Percentiles rank a stretch among this genome's conserved stretches.
Evolutionary conservation across 768 basidiomycete species (phyloP).

Genomic region (Trametes elegans): DNA sequence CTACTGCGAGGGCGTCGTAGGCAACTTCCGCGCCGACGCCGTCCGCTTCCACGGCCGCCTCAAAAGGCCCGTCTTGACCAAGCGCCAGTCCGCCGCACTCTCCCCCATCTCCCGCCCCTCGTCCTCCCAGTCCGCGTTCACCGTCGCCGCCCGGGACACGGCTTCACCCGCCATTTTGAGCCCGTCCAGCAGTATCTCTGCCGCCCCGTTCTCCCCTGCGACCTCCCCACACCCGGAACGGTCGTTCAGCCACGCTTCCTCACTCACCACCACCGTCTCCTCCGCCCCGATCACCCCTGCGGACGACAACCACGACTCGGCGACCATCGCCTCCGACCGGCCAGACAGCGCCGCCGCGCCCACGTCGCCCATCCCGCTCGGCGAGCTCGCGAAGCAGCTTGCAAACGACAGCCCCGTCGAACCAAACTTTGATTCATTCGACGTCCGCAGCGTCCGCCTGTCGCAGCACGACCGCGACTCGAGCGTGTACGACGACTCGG

Average conservation of each 20-base stretch:
- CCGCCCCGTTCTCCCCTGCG: conserved; percentile 1
- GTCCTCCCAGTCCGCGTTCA: conserved; percentile 27
- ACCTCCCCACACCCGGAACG: conserved; percentile 8
- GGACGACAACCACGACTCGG: background rate
- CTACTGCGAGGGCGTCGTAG: conserved; percentile 86
- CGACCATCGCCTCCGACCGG: background rate
- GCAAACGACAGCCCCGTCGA: conserved; percentile 14
- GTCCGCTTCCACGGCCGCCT: conserved; percentile 73
- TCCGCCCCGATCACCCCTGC: conserved; percentile 16
- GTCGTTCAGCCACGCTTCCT: conserved; percentile 17
- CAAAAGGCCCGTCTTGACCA: conserved; percentile 78
- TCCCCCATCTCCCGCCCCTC: conserved; percentile 23
- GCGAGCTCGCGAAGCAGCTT: conserved; percentile 14
- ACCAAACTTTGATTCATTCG: background rate
- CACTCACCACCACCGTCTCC: conserved; percentile 2
- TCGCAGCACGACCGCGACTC: conserved; percentile 3
- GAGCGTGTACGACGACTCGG: conserved; percentile 16
- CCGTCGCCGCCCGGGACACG: conserved; percentile 18
- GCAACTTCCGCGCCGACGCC: conserved; percentile 59
- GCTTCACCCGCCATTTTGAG: conserved; percentile 7
- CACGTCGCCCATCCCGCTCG: conserved; percentile 6
- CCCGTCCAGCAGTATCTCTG: background rate
- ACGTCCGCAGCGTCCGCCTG: background rate
- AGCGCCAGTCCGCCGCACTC: conserved; percentile 45
- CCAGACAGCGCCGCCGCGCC: background rate